These are phyloP conservation scores for Plectosphaerella plurivora DNA, from an alignment of 2,329 filamentous ascomycete genomes.

Conservation along the genomic window DNA sequence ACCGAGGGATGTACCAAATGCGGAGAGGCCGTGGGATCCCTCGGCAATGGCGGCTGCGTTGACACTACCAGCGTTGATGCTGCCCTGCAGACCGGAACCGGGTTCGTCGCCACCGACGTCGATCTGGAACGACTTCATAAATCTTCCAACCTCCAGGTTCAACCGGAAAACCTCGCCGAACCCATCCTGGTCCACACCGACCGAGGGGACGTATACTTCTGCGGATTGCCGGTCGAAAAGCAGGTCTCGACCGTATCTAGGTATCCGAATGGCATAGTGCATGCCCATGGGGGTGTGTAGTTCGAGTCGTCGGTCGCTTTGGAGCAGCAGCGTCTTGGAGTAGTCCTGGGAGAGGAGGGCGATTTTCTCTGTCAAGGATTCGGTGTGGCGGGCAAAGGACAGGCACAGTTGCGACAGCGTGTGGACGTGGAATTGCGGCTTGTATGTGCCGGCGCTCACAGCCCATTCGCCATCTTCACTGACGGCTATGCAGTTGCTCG, in stretches of 20 bases:
- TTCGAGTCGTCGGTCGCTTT: constrained; percentile 85
- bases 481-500: constrained; percentile 81
- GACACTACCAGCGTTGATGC: constrained; percentile 78
- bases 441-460: constrained; percentile 70
- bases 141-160: constrained; percentile 86
- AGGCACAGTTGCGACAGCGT: constrained; percentile 88
- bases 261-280: constrained; percentile 85
- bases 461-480: constrained; percentile 93
- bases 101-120: constrained; percentile 79
- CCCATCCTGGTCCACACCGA: constrained; percentile 81
- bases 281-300: constrained; percentile 87
- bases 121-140: constrained; percentile 90
- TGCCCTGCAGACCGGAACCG: constrained; percentile 76
- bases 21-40: constrained; percentile 80
- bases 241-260: constrained; percentile 86
- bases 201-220: constrained; percentile 81
- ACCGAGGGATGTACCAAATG: constrained; percentile 92
- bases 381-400: constrained; percentile 90
- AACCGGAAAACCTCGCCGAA: constrained; percentile 89
- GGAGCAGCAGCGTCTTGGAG: constrained; percentile 89
- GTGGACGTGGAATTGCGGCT: constrained; percentile 85
- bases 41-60: constrained; percentile 87
- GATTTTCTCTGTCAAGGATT: constrained; percentile 87
- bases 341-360: constrained; percentile 85
- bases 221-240: constrained; percentile 77